Evolutionary conservation across 208 protist genomes (phyloP).

Genomic region (Crithidia bombi): DNA sequence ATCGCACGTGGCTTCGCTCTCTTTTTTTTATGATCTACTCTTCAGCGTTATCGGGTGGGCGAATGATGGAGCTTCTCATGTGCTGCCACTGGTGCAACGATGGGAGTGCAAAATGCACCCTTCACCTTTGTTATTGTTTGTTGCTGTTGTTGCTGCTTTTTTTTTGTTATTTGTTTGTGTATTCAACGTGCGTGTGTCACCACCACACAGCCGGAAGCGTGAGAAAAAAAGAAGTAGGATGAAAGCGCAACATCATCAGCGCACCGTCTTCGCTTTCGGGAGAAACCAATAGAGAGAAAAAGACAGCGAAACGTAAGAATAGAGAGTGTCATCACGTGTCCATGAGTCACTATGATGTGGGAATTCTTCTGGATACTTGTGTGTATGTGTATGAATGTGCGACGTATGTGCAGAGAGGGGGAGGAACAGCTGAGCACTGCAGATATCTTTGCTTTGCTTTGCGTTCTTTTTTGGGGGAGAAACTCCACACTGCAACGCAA

Average conservation of each 20-base stretch:
- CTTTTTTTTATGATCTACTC: no score
- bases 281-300: background rate
- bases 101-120: background rate
- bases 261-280: background rate
- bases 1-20: no score
- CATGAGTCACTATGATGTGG: background rate
- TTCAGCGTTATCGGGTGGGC: no score
- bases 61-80: no score
- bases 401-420: no score
- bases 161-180: background rate
- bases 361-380: background rate
- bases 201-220: slow-evolving; percentile 3
- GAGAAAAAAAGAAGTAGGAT: background rate
- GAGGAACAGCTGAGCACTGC: no score
- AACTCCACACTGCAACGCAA: no score
- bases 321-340: background rate
- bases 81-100: background rate
- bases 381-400: background rate
- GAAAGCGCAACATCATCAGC: slow-evolving; percentile 16
- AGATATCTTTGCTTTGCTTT: no score
- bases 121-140: background rate
- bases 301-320: background rate
- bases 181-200: background rate
- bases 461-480: no score
- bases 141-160: background rate